Conservation (phyloP, 2,329 filamentous ascomycete species). For the Aspergillus sp. region DNA sequence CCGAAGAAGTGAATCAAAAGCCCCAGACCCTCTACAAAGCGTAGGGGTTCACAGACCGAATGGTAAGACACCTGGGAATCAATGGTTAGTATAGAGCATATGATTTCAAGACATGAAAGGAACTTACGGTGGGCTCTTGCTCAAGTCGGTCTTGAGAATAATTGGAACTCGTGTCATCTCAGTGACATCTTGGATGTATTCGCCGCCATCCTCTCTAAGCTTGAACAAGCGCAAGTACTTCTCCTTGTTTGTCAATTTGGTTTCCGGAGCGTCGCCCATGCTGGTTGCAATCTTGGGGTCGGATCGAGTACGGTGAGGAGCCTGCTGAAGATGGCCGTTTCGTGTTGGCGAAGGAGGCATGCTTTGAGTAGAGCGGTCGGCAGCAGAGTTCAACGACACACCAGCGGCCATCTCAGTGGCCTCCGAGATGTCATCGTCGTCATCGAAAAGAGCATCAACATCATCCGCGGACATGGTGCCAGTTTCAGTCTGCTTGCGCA, state of each 20-base stretch:
- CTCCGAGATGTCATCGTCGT: constrained; percentile 82
- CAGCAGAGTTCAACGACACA: constrained; percentile 67
- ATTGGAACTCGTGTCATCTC: constrained; percentile 98
- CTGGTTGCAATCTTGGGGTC: constrained; percentile 81
- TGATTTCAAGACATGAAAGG: not conserved
- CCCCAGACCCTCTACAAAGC: constrained; percentile 33
- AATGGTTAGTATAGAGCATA: not conserved
- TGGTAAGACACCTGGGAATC: constrained; percentile 41
- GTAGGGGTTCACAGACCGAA: constrained; percentile 49
- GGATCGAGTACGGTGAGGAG: constrained; percentile 81
- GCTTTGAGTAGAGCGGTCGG: constrained; percentile 88
- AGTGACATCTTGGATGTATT: constrained; percentile 96
- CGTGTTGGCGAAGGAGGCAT: constrained; percentile 87
- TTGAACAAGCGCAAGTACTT: constrained; percentile 90
- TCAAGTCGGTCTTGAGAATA: constrained; percentile 95
- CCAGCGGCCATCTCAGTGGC: constrained; percentile 87
- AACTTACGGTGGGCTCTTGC: constrained; percentile 98
- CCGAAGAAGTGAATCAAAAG: constrained; percentile 13
- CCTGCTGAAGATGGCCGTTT: constrained; percentile 62
- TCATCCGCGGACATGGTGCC: constrained; percentile 90
- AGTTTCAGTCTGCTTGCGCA: constrained; percentile 90
- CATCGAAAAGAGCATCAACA: constrained; percentile 92
- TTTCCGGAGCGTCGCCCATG: constrained; percentile 65
- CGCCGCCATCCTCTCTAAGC: constrained; percentile 83
- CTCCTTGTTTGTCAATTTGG: constrained; percentile 85